Evolutionary conservation across 129 eudicot genomes (phyloP).

Genomic region (Solidago caesia): DNA sequence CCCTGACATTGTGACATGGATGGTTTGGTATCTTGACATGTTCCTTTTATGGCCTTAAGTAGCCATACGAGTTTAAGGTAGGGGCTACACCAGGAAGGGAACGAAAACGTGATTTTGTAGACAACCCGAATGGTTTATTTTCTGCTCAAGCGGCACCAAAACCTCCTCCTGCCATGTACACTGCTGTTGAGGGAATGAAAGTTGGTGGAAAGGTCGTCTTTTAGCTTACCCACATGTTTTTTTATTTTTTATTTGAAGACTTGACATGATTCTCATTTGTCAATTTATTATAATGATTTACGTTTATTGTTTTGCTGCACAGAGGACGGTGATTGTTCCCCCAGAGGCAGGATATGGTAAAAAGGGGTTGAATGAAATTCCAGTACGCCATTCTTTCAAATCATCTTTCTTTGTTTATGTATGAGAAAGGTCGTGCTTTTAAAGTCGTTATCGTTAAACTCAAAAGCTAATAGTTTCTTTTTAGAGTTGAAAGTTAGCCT

Average conservation of each 20-base stretch:
- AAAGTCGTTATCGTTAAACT: background rate
- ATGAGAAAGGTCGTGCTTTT: background rate
- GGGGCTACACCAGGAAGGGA: slow-evolving; percentile 94
- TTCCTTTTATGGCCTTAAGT: slow-evolving; percentile 38
- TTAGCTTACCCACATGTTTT: background rate
- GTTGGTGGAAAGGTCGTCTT: slow-evolving; percentile 82
- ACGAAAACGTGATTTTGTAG: slow-evolving; percentile 87
- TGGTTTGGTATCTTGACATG: slow-evolving; percentile 21
- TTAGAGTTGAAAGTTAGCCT: background rate
- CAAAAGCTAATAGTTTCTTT: too few relatives aligned
- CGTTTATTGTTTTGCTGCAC: slow-evolving; percentile 18
- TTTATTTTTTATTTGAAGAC: background rate
- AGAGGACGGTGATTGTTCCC: slow-evolving; percentile 91
- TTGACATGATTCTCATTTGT: background rate
- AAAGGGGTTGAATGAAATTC: slow-evolving; percentile 85
- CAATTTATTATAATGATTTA: background rate
- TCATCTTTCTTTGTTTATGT: background rate
- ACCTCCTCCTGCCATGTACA: slow-evolving; percentile 94
- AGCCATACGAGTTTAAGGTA: slow-evolving; percentile 95
- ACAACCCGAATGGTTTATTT: slow-evolving; percentile 87
- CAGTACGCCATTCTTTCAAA: slow-evolving; percentile 45
- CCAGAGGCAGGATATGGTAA: slow-evolving; percentile 93
- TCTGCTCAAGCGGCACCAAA: slow-evolving; percentile 99
- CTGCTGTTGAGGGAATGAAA: slow-evolving; percentile 80
- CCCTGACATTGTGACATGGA: slow-evolving; percentile 10